Evolutionary conservation across 1,284 basidiomycete species (phyloP), one percentile per base, ranked within the genome.

Genomic region (Anthracocystis panici-leucophaei): DNA sequence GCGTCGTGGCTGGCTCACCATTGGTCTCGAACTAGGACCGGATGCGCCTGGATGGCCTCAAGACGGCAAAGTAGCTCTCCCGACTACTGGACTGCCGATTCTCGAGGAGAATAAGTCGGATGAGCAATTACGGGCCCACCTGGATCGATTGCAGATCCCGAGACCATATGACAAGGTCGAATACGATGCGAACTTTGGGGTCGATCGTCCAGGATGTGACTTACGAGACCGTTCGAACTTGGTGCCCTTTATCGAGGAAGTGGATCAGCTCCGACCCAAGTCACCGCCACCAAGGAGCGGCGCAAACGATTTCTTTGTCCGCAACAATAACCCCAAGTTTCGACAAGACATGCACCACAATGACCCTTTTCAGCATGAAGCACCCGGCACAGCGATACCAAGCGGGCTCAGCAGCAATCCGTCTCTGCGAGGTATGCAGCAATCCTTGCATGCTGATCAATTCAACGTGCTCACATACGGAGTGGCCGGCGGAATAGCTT

Each of bases 1-100:
- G 2, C 90, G 95, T 0, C 90, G 91, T 16, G 96, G 97, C 1
- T 99, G 96, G 96, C 91, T 99, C 9, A 94, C 94, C 8, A 90
- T 92, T 1, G 89, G 94, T 21, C 66, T 67, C 4, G 75, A 84
- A 27, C 60, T 84, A 6, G 84, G 82, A 5, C 83, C 82, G 0
- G 51, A 65, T n/a, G 58, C 56, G 2, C 44, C 75, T n/a, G 59
- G 57, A 2, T 78, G 69, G 67, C 62, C 60, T 2, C 14, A 41
- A n/a, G 48, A 49, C 25, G 64, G 50, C 14, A 49, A 45, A 29
- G 27, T 68, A 1, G 50, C 49, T 21, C 20, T 69, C 2, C 72
- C 62, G 20, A 40, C 27, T 6, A 41, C 62, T 16, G 72, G 72
- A 2, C 21, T 63, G 25, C 21, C 46, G 5, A 33, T 60, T 8